Evolutionary conservation across 768 basidiomycete species (phyloP), one percentile per base, ranked within the genome.

Genomic region (Trametopsis cervina): DNA sequence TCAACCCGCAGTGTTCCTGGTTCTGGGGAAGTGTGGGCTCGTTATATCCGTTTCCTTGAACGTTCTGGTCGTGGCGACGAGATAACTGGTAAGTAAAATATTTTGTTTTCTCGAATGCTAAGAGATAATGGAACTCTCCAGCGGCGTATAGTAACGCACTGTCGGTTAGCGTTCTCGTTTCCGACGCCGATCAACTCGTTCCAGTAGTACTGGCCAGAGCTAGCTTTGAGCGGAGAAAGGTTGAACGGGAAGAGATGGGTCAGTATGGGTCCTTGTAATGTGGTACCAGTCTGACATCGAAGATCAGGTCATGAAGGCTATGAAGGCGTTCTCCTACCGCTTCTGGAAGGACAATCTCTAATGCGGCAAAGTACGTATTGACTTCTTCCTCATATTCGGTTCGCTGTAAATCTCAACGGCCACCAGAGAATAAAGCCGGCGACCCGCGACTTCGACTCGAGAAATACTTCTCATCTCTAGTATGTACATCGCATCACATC

Each of bases 361-460:
- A n/a, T n/a, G n/a, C n/a, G 71, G 69, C 21, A 69, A 78, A 59
- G 76, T 85, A 15, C 76, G 76, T 53, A 66, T 74, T 66, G 75
- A n/a, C n/a, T n/a, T n/a, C n/a, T n/a, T n/a, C n/a, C n/a, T n/a
- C n/a, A n/a, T n/a, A n/a, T n/a, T n/a, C n/a, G n/a, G n/a, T n/a
- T n/a, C n/a, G n/a, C n/a, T n/a, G n/a, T n/a, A n/a, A n/a, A n/a
- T n/a, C n/a, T n/a, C n/a, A n/a, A 10, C 21, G 9, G 37, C 24
- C 46, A 17, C 5, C 44, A 40, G 7, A 15, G 13, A 26, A 23
- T 20, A 39, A 35, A 44, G 46, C 24, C 2, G 90, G 91, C 2
- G 95, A 97, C 64, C 70, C 83, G 2, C 77, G 80, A 38, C 68
- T 89, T 42, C 78, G 86, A 40, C 66, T 97, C 24, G 94, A 99